phyloP scores from a whole-genome alignment of 139 green algal species.

The Chlorella sp. region DNA sequence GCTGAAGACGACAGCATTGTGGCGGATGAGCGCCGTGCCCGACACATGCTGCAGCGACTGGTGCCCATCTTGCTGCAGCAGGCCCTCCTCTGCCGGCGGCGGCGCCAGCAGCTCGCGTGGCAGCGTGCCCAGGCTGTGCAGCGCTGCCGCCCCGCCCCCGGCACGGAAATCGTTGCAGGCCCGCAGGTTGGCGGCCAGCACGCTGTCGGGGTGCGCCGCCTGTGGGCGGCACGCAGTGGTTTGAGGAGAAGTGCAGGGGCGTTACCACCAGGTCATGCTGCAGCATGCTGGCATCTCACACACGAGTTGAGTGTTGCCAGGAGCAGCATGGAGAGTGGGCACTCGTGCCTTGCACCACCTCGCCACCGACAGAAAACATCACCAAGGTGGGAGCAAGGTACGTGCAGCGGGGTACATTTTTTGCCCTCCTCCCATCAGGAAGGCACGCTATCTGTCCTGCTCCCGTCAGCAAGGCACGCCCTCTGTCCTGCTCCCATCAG shows the following conservation, averaged over 20 bases:
- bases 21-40: background rate
- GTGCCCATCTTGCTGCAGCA: background rate
- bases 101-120: background rate
- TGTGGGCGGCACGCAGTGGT: background rate
- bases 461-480: too few species aligned
- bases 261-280: background rate
- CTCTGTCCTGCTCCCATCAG: too few species aligned
- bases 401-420: too few species aligned
- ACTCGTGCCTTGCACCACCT: background rate
- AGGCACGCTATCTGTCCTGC: too few species aligned
- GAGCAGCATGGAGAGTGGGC: too few species aligned
- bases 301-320: background rate
- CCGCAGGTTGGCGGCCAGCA: conserved; percentile 22
- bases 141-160: background rate
- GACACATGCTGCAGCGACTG: background rate
- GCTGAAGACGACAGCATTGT: conserved; percentile 18
- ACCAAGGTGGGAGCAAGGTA: background rate
- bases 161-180: conserved; percentile 17
- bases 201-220: conserved; percentile 2
- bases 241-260: background rate
- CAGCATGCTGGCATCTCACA: background rate
- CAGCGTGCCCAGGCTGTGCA: background rate
- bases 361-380: background rate
- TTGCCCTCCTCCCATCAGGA: too few species aligned
- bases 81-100: background rate